Conservation (phyloP, 768 basidiomycete species). For the Xerocomellus chrysenteron region DNA sequence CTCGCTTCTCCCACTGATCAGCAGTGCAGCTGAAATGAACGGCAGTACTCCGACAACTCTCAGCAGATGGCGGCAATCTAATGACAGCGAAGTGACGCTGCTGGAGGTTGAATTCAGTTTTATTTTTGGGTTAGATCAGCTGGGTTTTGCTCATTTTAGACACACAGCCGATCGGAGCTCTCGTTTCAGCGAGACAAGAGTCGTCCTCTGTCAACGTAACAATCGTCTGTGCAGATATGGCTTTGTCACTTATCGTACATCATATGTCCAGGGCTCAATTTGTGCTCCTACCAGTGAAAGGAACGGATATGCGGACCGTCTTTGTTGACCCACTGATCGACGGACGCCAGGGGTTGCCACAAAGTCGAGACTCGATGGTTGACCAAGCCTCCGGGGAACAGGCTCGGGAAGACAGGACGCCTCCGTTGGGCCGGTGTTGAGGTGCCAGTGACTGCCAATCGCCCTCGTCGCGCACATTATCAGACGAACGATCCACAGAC, state of each 20-base stretch:
- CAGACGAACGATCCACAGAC: background rate
- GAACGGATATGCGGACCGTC: background rate
- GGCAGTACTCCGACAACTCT: background rate
- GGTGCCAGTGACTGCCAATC: background rate
- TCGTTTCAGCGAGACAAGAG: too few species aligned
- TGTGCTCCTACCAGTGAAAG: background rate
- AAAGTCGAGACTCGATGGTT: background rate
- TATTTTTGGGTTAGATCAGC: too few species aligned
- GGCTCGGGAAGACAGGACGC: background rate
- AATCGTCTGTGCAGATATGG: too few species aligned
- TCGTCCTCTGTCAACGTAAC: too few species aligned
- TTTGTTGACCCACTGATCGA: background rate
- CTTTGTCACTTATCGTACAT: background rate
- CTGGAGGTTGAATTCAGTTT: background rate
- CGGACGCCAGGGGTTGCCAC: background rate
- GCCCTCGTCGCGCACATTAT: background rate
- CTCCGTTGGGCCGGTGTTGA: background rate
- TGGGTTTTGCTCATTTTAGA: too few species aligned
- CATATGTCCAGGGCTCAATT: background rate
- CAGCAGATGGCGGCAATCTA: slow-evolving; percentile 4
- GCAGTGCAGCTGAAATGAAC: too few species aligned
- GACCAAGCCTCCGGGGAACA: too few species aligned
- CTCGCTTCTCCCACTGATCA: background rate
- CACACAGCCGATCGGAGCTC: too few species aligned
- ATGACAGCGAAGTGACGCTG: background rate